Percentiles rank a stretch among this genome's conserved stretches.
Conservation (phyloP, 1,139 yeast species). For the Nematodospora anomalae region DNA sequence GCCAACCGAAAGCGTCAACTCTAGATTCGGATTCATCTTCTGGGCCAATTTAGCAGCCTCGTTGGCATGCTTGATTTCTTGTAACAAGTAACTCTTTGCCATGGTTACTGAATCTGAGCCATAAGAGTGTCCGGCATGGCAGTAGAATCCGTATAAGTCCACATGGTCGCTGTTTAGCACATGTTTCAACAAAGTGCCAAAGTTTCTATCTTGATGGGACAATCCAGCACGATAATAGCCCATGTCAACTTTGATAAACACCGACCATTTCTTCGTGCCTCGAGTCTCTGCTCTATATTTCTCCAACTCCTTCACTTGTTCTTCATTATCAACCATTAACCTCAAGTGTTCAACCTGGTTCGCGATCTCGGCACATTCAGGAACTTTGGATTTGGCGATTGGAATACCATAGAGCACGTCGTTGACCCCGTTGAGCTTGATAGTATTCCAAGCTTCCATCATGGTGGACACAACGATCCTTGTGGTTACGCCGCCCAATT, state of each 20-base stretch:
- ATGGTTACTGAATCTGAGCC: conserved; percentile 43
- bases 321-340: conserved; percentile 60
- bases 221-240: conserved; percentile 70
- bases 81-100: conserved; percentile 49
- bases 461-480: conserved; percentile 70
- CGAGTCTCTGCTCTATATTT: conserved; percentile 29
- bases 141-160: conserved; percentile 66
- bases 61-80: conserved; percentile 59
- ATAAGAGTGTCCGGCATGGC: conserved; percentile 81
- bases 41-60: conserved; percentile 49
- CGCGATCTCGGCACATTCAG: conserved; percentile 49
- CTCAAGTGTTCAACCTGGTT: conserved; percentile 44
- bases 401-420: conserved; percentile 76
- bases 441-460: conserved; percentile 60
- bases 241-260: conserved; percentile 58
- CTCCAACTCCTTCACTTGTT: conserved; percentile 52
- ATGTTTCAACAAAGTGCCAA: conserved; percentile 25
- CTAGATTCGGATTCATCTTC: conserved; percentile 24
- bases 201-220: conserved; percentile 26
- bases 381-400: conserved; percentile 52
- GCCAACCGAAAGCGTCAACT: conserved; percentile 59
- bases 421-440: conserved; percentile 45
- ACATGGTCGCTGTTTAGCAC: conserved; percentile 27
- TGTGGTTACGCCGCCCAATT: conserved; percentile 34
- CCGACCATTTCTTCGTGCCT: conserved; percentile 45